Evolutionary conservation across 2,329 filamentous ascomycete genomes (phyloP).

Genomic region (Plenodomus lindquistii): DNA sequence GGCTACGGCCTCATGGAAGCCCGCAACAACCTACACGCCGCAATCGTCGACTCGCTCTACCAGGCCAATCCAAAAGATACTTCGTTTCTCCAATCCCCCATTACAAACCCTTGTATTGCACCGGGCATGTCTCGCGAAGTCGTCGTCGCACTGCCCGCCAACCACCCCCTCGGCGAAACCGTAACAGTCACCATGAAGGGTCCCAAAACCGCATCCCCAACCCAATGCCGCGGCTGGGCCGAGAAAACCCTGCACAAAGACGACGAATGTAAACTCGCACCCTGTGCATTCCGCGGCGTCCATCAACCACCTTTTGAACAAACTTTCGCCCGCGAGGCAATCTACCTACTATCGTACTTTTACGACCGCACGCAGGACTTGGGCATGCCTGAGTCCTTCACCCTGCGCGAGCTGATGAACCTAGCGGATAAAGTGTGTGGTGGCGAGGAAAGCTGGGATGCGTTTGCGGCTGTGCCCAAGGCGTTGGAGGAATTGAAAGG

Average conservation of each 20-base stretch:
- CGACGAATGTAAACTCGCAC: slow-evolving; percentile 74
- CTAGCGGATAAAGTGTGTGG: slow-evolving; percentile 83
- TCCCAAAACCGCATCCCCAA: slow-evolving; percentile 72
- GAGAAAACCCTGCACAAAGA: slow-evolving; percentile 93
- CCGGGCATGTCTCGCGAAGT: slow-evolving; percentile 77
- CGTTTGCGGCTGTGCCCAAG: slow-evolving; percentile 75
- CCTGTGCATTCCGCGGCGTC: slow-evolving; percentile 98
- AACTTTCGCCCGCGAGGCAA: slow-evolving; percentile 87
- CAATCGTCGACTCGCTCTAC: slow-evolving; percentile 72
- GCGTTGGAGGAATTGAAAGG: slow-evolving; percentile 80
- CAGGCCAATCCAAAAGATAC: slow-evolving; percentile 57
- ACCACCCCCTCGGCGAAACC: slow-evolving; percentile 66
- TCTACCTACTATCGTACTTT: slow-evolving; percentile 98
- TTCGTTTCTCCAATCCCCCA: slow-evolving; percentile 69
- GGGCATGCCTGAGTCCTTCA: slow-evolving; percentile 98
- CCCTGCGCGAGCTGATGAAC: slow-evolving; percentile 84
- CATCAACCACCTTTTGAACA: slow-evolving; percentile 91
- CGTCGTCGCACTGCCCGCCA: slow-evolving; percentile 69
- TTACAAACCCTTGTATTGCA: slow-evolving; percentile 84
- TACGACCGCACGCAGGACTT: slow-evolving; percentile 92
- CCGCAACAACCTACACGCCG: slow-evolving; percentile 79
- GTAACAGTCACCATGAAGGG: slow-evolving; percentile 85
- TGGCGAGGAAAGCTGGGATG: slow-evolving; percentile 75
- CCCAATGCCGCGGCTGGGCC: slow-evolving; percentile 86
- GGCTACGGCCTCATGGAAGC: slow-evolving; percentile 97